Percentiles rank a stretch among this genome's conserved stretches.
Evolutionary conservation across 352 stramenopile genomes (phyloP).

Genomic region (Phytopythium mirpurense): DNA sequence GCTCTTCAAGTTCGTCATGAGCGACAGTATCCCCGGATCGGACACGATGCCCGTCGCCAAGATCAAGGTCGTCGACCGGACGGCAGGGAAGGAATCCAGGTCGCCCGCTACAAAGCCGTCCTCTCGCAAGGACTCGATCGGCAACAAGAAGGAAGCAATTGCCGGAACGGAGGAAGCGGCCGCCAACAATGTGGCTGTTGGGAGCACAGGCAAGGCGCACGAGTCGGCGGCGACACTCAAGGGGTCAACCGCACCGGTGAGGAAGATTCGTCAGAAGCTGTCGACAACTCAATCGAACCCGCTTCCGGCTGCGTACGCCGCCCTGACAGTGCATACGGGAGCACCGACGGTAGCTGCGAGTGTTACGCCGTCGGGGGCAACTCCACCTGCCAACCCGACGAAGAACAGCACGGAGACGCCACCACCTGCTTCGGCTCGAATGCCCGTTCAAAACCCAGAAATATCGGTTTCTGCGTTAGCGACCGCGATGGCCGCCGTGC

Average conservation of each 20-base stretch:
- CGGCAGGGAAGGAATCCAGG: not conserved
- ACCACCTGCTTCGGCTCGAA: not conserved
- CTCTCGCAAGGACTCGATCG: not conserved
- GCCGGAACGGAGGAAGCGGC: not conserved
- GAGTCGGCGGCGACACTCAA: not conserved
- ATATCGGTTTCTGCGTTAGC: conserved; percentile 11
- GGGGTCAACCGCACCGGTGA: not conserved
- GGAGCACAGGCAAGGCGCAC: not conserved
- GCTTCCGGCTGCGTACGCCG: not conserved
- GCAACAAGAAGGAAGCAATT: not conserved
- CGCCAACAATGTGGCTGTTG: not conserved
- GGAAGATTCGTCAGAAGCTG: not conserved
- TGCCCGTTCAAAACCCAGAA: conserved; percentile 28
- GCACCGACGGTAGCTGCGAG: not conserved
- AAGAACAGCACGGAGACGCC: not conserved
- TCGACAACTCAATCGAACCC: too few species aligned
- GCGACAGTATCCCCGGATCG: conserved; percentile 14
- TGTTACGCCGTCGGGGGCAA: too few species aligned
- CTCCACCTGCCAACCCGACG: too few species aligned
- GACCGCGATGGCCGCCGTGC: not conserved
- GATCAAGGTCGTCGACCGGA: conserved; percentile 9
- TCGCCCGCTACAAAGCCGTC: not conserved
- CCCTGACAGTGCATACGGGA: not conserved
- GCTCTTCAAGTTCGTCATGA: conserved; percentile 42
- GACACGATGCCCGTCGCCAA: conserved; percentile 10